Base-by-base conservation (phyloP, 108 stramenopile genomes). In the Fragilaria crotonensis region DNA sequence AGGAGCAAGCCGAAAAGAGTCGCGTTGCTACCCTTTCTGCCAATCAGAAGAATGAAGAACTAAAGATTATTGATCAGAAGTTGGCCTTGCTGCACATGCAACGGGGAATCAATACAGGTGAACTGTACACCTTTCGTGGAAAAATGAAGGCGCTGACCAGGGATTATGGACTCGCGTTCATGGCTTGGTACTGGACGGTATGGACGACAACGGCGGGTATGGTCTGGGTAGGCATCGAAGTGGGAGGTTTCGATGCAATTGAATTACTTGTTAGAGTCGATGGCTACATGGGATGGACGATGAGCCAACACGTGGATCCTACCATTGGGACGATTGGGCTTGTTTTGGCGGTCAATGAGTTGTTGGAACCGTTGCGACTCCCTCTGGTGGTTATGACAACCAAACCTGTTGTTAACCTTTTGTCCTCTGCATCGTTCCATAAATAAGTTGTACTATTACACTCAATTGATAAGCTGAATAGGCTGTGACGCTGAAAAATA, bases 101-200 rank as follows among this genome's bases (percentile, higher is more conserved):
- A 7, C 68, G 84, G 23, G 84, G 72, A 7, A 93, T 93, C 54
- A 89, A 93, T 68, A 93, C 88, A 5, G 92, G 92, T 21, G 92
- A 93, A 60, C 53, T 85, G 14, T 90, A 83, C 59, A 87, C 92
- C 0, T 66, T 79, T 60, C 67, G 85, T 51, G 92, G 92, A 23
- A 73, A 84, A 23, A 86, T 88, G 73, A 93, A 93, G 64, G 72
- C 73, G 19, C 68, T 93, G 18, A 52, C 71, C 30, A 56, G 77
- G 36, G 86, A 93, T 48, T 93, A 93, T 52, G 92, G 84, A 0
- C 56, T 90, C 57, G 82, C 81, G 0, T 69, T 89, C 14, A 50
- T 90, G 52, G 86, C 78, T 28, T 93, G 79, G 64, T 90, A 87
- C 48, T 83, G 88, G 84, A 62, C 75, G 19, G 74, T 78, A 9